A percentile compares a stretch with the other conserved stretches of the same genome.
Evolutionary conservation across 1,139 yeast genomes (phyloP).

Genomic region (Lodderomyces oxycetoniae): DNA sequence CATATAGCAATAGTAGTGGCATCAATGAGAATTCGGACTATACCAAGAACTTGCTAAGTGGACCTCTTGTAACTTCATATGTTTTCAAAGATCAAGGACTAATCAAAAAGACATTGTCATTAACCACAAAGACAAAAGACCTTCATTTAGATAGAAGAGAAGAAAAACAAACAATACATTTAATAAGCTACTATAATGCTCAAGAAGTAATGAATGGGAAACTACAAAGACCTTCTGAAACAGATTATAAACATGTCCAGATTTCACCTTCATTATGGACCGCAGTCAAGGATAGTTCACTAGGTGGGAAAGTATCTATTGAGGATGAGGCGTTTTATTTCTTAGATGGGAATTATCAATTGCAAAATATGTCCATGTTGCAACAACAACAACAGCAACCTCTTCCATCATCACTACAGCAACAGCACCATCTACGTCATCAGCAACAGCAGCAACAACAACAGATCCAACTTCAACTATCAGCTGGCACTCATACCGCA

Average conservation of each 20-base stretch:
- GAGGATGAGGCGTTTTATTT: conserved; percentile 53
- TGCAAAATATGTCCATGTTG: conserved; percentile 36
- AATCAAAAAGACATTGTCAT: conserved; percentile 75
- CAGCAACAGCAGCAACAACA: conserved; percentile 7
- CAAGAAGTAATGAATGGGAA: conserved; percentile 62
- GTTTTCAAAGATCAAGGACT: conserved; percentile 74
- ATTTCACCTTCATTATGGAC: conserved; percentile 58
- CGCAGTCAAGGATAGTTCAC: conserved; percentile 55
- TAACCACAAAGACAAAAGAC: conserved; percentile 40
- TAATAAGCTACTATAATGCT: conserved; percentile 73
- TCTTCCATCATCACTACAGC: conserved; percentile 10
- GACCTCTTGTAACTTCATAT: conserved; percentile 55
- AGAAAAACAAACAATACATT: conserved; percentile 55
- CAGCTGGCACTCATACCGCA: not conserved
- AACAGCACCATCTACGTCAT: conserved; percentile 3
- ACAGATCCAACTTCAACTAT: conserved; percentile 1
- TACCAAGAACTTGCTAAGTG: conserved; percentile 29
- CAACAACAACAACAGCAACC: conserved; percentile 24
- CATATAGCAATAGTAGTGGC: conserved; percentile 8
- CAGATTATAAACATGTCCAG: conserved; percentile 46
- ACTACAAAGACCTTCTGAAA: conserved; percentile 56
- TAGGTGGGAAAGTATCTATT: conserved; percentile 52
- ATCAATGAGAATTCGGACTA: conserved; percentile 8
- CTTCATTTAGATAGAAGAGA: conserved; percentile 24
- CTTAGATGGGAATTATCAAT: conserved; percentile 44